Evolutionary conservation across 306 rosid genomes (phyloP).

Genomic region (Citrullus amarus): DNA sequence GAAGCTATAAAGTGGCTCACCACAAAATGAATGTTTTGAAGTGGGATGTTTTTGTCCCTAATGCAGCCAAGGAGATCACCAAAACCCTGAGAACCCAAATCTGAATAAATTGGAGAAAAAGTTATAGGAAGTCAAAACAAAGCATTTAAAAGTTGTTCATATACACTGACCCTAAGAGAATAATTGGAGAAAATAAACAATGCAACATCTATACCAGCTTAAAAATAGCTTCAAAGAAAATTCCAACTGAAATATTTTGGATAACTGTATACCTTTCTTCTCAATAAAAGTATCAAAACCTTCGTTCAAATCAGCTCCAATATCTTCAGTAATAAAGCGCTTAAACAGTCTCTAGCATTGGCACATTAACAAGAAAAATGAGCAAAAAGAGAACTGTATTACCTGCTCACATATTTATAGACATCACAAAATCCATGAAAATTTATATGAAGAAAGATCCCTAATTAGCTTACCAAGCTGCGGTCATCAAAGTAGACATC

Average conservation of each 20-base stretch:
- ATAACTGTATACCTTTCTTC: conserved; percentile 43
- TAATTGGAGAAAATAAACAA: background rate
- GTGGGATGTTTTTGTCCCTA: conserved; percentile 67
- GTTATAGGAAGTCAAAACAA: background rate
- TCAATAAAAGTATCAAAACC: conserved; percentile 70
- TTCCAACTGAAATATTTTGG: background rate
- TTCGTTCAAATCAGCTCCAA: conserved; percentile 77
- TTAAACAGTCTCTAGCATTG: conserved; percentile 77
- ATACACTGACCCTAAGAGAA: conserved; percentile 7
- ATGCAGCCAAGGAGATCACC: conserved; percentile 88
- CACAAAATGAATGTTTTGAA: conserved; percentile 96
- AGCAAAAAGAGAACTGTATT: background rate
- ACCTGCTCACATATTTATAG: background rate
- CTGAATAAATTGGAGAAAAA: conserved; percentile 29
- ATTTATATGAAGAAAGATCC: background rate
- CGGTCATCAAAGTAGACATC: conserved; percentile 76
- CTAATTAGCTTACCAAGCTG: conserved; percentile 50
- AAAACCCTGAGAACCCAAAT: conserved; percentile 79
- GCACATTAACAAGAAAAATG: background rate
- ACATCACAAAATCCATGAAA: background rate
- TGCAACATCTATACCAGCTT: background rate
- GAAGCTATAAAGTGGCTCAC: conserved; percentile 30
- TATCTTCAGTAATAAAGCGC: conserved; percentile 77
- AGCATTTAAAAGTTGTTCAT: conserved; percentile 11
- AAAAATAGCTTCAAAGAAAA: background rate